Conservation (phyloP, 768 basidiomycete species). For the Suillus fuscotomentosus region DNA sequence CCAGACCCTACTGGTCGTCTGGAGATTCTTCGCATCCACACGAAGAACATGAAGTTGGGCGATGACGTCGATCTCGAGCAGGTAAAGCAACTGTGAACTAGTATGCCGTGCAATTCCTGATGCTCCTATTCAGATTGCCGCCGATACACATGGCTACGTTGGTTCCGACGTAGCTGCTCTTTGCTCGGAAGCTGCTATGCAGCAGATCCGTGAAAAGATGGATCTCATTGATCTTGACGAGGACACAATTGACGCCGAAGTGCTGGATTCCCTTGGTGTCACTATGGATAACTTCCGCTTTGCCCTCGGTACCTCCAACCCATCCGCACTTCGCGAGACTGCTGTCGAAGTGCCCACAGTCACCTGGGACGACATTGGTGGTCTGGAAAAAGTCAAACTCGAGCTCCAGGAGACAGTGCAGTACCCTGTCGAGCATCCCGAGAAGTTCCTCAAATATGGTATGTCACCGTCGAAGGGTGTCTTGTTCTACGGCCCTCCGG, state of each 20-base stretch:
- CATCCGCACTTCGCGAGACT: constrained; percentile 97
- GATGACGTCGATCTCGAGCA: constrained; percentile 98
- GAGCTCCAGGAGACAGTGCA: constrained; percentile 99
- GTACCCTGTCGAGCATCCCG: constrained; percentile 99
- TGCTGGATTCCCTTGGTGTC: constrained; percentile 96
- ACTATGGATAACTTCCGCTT: constrained; percentile 99
- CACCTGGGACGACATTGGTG: constrained; percentile 99
- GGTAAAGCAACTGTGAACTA: constrained; percentile 34
- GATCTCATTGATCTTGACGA: constrained; percentile 94
- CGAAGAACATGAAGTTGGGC: constrained; percentile 98
- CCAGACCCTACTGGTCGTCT: constrained; percentile 99
- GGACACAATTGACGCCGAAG: constrained; percentile 99
- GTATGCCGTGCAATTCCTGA: constrained; percentile 9
- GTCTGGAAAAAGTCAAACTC: constrained; percentile 98
- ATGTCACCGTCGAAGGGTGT: constrained; percentile 99
- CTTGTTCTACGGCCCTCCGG: constrained; percentile 98
- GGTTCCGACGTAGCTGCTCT: constrained; percentile 97
- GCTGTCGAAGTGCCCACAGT: constrained; percentile 99
- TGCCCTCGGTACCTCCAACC: constrained; percentile 95
- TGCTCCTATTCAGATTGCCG: constrained; percentile 69
- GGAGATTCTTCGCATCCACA: constrained; percentile 98
- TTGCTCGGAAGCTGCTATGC: constrained; percentile 99
- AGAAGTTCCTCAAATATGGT: constrained; percentile 99
- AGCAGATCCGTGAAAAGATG: constrained; percentile 99
- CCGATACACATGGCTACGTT: constrained; percentile 99